These are phyloP conservation scores for Calonectria multiphialidica DNA, from an alignment of 2,329 filamentous ascomycete species.

Conservation along the genomic window DNA sequence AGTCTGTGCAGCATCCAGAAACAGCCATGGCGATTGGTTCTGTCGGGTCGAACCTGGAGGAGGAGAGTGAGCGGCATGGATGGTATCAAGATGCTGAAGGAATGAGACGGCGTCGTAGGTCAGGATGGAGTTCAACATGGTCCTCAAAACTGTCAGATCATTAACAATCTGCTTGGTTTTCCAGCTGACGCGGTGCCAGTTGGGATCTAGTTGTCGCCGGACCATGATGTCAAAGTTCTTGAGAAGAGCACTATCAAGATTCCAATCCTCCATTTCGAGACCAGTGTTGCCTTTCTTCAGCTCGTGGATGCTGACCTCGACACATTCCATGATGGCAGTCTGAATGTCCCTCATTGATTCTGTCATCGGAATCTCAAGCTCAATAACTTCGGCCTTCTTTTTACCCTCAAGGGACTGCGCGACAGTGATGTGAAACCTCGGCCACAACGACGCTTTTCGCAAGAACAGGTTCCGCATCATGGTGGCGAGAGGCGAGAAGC, in stretches of 20 bases:
- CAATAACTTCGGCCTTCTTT: slow-evolving; percentile 95
- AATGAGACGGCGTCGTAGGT: slow-evolving; percentile 93
- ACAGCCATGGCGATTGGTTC: slow-evolving; percentile 95
- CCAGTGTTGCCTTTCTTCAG: slow-evolving; percentile 91
- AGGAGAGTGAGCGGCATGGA: slow-evolving; percentile 90
- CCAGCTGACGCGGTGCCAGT: slow-evolving; percentile 97
- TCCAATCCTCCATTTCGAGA: slow-evolving; percentile 97
- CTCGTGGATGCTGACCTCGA: slow-evolving; percentile 94
- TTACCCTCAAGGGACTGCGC: slow-evolving; percentile 91
- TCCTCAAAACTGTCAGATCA: slow-evolving; percentile 85
- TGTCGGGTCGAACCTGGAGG: slow-evolving; percentile 88
- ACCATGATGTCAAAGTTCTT: slow-evolving; percentile 93
- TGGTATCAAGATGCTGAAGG: slow-evolving; percentile 92
- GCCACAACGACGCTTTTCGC: slow-evolving; percentile 89
- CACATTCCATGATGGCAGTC: slow-evolving; percentile 93
- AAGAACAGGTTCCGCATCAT: slow-evolving; percentile 94
- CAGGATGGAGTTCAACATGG: slow-evolving; percentile 84
- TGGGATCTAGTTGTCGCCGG: slow-evolving; percentile 89
- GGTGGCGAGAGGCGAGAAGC: slow-evolving; percentile 87
- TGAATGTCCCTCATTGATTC: slow-evolving; percentile 94
- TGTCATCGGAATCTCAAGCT: slow-evolving; percentile 96
- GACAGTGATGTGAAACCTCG: slow-evolving; percentile 91
- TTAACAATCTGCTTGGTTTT: slow-evolving; percentile 95
- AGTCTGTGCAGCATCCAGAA: slow-evolving; percentile 92
- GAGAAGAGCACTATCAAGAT: slow-evolving; percentile 90